Percentiles rank a stretch among this genome's conserved stretches.
These are phyloP conservation scores for Herpetomonas tarakana DNA, from an alignment of 208 protist genomes.

Conservation along the genomic window DNA sequence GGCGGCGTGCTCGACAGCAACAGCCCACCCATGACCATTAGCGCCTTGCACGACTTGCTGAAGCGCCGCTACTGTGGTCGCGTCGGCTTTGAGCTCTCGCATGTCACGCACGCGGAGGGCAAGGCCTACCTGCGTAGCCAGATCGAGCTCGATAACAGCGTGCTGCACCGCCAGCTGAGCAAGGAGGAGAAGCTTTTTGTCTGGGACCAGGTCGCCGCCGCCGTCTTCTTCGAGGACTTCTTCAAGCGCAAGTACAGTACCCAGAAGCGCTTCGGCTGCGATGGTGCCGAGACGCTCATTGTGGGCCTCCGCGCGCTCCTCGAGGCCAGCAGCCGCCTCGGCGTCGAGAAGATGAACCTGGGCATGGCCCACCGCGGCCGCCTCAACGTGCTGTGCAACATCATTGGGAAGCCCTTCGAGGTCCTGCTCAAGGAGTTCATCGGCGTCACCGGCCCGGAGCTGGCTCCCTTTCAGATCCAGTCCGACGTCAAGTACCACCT, in stretches of 20 bases:
- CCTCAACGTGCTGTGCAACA: constrained; percentile 97
- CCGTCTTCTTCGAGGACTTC: constrained; percentile 95
- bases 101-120: constrained; percentile 89
- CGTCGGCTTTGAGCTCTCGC: constrained; percentile 94
- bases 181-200: constrained; percentile 85
- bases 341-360: constrained; percentile 94
- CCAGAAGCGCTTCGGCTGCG: constrained; percentile 97
- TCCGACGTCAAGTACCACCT: constrained; percentile 99
- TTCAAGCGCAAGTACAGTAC: constrained; percentile 93
- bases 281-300: constrained; percentile 96
- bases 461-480: constrained; percentile 91
- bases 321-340: constrained; percentile 76
- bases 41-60: constrained; percentile 73
- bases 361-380: constrained; percentile 99
- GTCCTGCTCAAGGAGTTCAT: constrained; percentile 92
- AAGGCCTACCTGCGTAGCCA: constrained; percentile 91
- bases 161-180: constrained; percentile 44
- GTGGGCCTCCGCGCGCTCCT: constrained; percentile 94
- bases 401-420: constrained; percentile 95
- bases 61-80: constrained; percentile 85
- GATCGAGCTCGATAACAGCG: constrained; percentile 80
- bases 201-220: constrained; percentile 89
- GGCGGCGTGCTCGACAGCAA: constrained; percentile 71
- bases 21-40: constrained; percentile 70
- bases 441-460: constrained; percentile 60